phyloP scores from a whole-genome alignment of 768 basidiomycete species.

The Tephrocybe sp. region DNA sequence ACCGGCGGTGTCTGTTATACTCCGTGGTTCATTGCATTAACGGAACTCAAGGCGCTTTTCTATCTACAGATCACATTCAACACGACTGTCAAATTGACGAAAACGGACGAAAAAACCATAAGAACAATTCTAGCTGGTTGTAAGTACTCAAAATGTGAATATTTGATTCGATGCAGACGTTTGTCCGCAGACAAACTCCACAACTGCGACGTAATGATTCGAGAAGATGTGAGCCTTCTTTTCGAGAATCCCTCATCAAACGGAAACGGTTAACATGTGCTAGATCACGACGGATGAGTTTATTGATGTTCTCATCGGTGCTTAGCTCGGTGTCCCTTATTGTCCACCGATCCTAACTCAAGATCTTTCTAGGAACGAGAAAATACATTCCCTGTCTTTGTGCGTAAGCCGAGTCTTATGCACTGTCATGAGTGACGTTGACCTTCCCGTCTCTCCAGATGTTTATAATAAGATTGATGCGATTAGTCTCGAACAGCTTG shows the following conservation, averaged over 20 bases:
- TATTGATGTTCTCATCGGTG: conserved; percentile 96
- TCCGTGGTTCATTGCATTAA: conserved; percentile 2
- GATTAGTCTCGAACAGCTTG: conserved; percentile 79
- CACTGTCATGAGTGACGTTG: too few species aligned
- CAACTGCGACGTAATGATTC: conserved; percentile 97
- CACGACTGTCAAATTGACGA: conserved; percentile 89
- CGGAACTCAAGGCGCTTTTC: conserved; percentile 7
- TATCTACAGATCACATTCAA: conserved; percentile 79
- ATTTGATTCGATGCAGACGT: neutral
- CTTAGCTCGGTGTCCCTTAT: conserved; percentile 1
- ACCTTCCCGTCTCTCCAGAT: conserved; percentile 41
- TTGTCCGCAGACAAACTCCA: conserved; percentile 75
- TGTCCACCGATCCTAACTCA: neutral
- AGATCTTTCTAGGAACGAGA: conserved; percentile 69
- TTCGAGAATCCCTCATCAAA: neutral
- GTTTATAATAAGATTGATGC: conserved; percentile 98
- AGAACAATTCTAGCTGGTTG: conserved; percentile 90
- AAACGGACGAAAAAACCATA: conserved; percentile 94
- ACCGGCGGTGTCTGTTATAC: conserved; percentile 77
- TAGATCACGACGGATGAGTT: conserved; percentile 96
- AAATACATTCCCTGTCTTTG: conserved; percentile 96
- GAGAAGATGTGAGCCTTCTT: conserved; percentile 75
- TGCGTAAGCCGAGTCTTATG: conserved; percentile 41
- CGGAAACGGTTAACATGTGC: conserved; percentile 6
- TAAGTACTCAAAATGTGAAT: conserved; percentile 31